phyloP scores from a whole-genome alignment of 495 filamentous ascomycete species.

The Tirmania nivea region DNA sequence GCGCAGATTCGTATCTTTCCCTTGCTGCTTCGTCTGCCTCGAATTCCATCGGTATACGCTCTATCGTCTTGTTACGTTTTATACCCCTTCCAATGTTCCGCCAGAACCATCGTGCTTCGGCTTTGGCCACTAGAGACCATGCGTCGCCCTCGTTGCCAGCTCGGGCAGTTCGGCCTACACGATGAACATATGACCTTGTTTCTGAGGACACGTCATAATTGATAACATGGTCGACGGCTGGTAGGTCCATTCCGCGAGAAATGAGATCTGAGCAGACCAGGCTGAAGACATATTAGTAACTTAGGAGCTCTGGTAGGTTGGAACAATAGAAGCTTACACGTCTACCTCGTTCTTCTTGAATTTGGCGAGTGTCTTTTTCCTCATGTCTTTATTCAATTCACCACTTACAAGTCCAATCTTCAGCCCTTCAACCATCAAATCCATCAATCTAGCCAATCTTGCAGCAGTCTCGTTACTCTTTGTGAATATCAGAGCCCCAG shows the following conservation, averaged over 20 bases:
- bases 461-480: slow-evolving; percentile 66
- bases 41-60: not conserved
- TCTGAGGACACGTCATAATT: slow-evolving; percentile 93
- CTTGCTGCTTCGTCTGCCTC: not conserved
- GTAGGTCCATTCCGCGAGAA: slow-evolving; percentile 76
- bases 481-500: slow-evolving; percentile 58
- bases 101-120: slow-evolving; percentile 74
- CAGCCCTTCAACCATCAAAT: slow-evolving; percentile 2
- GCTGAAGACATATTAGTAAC: slow-evolving; percentile 21
- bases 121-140: slow-evolving; percentile 58
- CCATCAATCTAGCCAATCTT: slow-evolving; percentile 58
- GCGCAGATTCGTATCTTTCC: not conserved
- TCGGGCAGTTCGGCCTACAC: slow-evolving; percentile 73
- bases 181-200: slow-evolving; percentile 75
- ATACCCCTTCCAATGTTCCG: slow-evolving; percentile 37
- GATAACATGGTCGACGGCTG: slow-evolving; percentile 56
- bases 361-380: slow-evolving; percentile 10
- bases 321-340: slow-evolving; percentile 5
- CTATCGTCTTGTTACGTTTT: slow-evolving; percentile 6
- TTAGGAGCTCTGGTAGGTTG: not conserved
- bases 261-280: slow-evolving; percentile 83
- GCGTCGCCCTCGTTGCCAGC: slow-evolving; percentile 57
- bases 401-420: slow-evolving; percentile 13
- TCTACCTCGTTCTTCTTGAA: slow-evolving; percentile 13
- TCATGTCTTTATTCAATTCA: slow-evolving; percentile 16